These are phyloP conservation scores for Saccharomycopsis javanensis DNA, from an alignment of 805 yeast genomes.

Conservation along the genomic window DNA sequence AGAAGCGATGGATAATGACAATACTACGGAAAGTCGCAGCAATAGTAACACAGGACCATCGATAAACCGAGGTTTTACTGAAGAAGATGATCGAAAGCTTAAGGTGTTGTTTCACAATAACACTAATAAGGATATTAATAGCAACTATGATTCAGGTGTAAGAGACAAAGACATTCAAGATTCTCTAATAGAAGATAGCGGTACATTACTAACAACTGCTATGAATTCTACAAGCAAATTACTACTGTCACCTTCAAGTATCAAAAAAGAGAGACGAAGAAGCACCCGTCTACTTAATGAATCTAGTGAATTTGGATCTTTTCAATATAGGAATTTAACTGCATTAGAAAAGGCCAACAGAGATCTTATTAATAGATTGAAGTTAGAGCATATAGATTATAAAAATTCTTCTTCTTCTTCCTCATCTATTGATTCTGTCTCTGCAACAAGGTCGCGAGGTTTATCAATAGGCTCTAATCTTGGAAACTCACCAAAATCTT, in stretches of 20 bases:
- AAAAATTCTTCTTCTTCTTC: constrained; percentile 33
- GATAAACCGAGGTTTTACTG: not conserved
- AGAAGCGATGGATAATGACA: constrained; percentile 2
- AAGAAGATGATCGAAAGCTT: constrained; percentile 13
- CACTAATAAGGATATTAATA: not conserved
- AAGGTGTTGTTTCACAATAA: not conserved
- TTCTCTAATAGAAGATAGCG: constrained; percentile 22
- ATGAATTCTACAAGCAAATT: constrained; percentile 25
- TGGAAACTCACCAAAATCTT: constrained; percentile 16
- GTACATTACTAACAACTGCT: constrained; percentile 17
- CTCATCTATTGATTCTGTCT: constrained; percentile 28
- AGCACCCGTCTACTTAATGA: constrained; percentile 41
- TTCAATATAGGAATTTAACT: constrained; percentile 78
- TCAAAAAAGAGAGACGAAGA: constrained; percentile 60
- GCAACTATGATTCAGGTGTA: constrained; percentile 1
- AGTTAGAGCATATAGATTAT: constrained; percentile 62
- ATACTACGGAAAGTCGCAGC: constrained; percentile 1
- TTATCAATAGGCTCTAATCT: constrained; percentile 25
- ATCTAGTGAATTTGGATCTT: constrained; percentile 78
- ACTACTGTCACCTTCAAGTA: constrained; percentile 38
- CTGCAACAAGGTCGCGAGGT: constrained; percentile 30
- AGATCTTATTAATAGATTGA: constrained; percentile 80
- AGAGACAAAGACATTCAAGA: constrained; percentile 17
- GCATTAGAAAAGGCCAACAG: constrained; percentile 90
- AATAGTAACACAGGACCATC: not conserved